Evolutionary conservation across 306 rosid species (phyloP).

Genomic region (Quercus ilex): DNA sequence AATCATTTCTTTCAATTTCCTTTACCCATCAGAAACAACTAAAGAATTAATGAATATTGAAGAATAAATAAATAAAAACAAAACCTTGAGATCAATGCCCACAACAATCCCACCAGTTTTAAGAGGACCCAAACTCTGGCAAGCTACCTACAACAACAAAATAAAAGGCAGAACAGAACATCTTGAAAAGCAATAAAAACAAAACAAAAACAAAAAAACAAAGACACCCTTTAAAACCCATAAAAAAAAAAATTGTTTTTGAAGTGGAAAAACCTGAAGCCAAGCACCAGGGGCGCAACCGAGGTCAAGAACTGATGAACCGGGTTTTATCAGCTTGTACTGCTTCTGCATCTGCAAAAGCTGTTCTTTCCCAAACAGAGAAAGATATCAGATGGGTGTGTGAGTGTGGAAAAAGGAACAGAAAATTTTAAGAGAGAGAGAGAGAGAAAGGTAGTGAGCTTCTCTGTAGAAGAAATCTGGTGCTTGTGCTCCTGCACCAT

Average conservation of each 20-base stretch:
- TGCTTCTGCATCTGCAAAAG: constrained; percentile 81
- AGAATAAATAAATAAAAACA: not conserved
- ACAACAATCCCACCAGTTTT: constrained; percentile 60
- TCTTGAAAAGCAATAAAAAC: not conserved
- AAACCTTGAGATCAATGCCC: constrained; percentile 83
- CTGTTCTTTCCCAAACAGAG: constrained; percentile 18
- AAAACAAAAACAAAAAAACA: not conserved
- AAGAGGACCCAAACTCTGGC: constrained; percentile 81
- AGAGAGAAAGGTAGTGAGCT: constrained; percentile 64
- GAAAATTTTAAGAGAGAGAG: not conserved
- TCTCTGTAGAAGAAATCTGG: constrained; percentile 95
- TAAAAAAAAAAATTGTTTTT: not conserved
- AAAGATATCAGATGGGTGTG: not conserved
- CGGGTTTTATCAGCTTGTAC: constrained; percentile 55
- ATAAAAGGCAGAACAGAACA: not conserved
- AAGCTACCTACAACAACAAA: constrained; percentile 53
- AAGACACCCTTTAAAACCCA: not conserved
- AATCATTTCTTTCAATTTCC: not conserved
- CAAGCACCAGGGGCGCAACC: constrained; percentile 98
- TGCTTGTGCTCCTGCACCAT: constrained; percentile 57
- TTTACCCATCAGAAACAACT: not conserved
- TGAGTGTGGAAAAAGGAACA: not conserved
- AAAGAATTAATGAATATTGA: not conserved
- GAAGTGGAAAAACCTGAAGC: constrained; percentile 58
- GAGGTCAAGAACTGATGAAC: constrained; percentile 76